Conservation (phyloP, 2,329 filamentous ascomycete genomes). For the Sphaerulina vaccinii region DNA sequence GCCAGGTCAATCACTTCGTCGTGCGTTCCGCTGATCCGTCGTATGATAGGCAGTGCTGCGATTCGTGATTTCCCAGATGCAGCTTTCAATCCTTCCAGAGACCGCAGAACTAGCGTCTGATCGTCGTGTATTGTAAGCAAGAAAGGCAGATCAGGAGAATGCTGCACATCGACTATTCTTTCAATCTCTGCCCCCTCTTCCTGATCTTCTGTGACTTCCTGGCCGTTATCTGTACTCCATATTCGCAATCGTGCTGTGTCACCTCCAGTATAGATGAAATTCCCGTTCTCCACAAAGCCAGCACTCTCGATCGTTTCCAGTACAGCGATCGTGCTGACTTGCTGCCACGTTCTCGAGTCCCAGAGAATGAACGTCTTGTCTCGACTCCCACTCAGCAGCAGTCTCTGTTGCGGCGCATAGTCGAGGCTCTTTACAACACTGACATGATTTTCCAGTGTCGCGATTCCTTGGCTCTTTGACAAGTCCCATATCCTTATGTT, state of each 20-base stretch:
- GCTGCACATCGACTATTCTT: slow-evolving; percentile 70
- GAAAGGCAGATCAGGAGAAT: slow-evolving; percentile 63
- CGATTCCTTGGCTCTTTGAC: slow-evolving; percentile 73
- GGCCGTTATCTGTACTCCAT: slow-evolving; percentile 75
- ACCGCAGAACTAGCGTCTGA: slow-evolving; percentile 79
- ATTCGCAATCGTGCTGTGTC: slow-evolving; percentile 78
- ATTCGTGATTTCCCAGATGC: slow-evolving; percentile 16
- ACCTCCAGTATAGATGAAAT: slow-evolving; percentile 77
- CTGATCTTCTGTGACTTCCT: slow-evolving; percentile 77
- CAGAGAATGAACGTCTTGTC: slow-evolving; percentile 95
- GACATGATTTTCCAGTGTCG: slow-evolving; percentile 84
- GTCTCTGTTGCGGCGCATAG: slow-evolving; percentile 71
- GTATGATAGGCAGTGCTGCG: slow-evolving; percentile 57
- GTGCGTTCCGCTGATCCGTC: slow-evolving; percentile 90
- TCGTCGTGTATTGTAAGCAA: slow-evolving; percentile 84
- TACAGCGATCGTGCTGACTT: slow-evolving; percentile 75
- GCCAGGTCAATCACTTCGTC: slow-evolving; percentile 96
- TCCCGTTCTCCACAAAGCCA: slow-evolving; percentile 72
- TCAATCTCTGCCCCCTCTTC: slow-evolving; percentile 58
- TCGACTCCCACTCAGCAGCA: slow-evolving; percentile 78
- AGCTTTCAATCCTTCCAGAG: slow-evolving; percentile 45
- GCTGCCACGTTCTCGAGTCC: slow-evolving; percentile 83
- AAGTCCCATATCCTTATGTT: slow-evolving; percentile 91
- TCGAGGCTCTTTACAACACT: slow-evolving; percentile 88
- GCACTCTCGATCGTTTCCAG: slow-evolving; percentile 82